Base-by-base conservation (phyloP, 179 eudicot genomes). In the Spergularia azorica region DNA sequence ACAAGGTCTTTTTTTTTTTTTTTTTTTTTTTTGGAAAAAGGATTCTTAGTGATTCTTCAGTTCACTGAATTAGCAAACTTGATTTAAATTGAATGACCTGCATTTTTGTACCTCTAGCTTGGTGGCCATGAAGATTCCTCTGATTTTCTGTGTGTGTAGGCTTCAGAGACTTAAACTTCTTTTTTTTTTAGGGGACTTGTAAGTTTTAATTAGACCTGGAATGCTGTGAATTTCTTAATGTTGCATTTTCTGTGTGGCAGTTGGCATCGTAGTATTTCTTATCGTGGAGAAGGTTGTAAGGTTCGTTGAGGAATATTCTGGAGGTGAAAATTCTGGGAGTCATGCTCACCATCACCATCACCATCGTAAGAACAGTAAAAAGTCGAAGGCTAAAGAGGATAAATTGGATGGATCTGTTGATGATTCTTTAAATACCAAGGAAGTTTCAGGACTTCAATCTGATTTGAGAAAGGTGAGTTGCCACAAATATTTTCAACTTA, bases 241-340 rank as follows among this genome's bases (percentile, higher is more conserved):
- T 71, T 26, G 32, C 32, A 38, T 68, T 17, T 71, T 83, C 70
- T 72, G 60, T 87, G 46, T 86, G 63, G 84, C 97, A 95, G 98
- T 89, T 88, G 97, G 98, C 79, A 91, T 95, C 83, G 91, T 95
- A 73, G 84, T 88, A 70, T 95, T 95, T 84, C 92, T 95, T 81
- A 79, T 88, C 36, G 97, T 93, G 56, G 97, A 95, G 88, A 93
- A 93, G 86, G 58, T 88, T 67, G 97, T 95, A 79, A 90, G 97
- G 73, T 93, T 88, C 79, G 93, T 95, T 76, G 96, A 95, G 77
- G 92, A 88, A 8, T 72, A 74, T 64, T 91, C 97, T 70, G 90
- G 89, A 60, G 93, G 90, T 66, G 86, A 67, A 48, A 78, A 77
- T 79, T 82, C 79, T 51, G 85, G 82, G 84, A 72, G 80, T 73